These are phyloP conservation scores for Articulospora tetracladia DNA, from an alignment of 495 filamentous ascomycete species.

Conservation along the genomic window DNA sequence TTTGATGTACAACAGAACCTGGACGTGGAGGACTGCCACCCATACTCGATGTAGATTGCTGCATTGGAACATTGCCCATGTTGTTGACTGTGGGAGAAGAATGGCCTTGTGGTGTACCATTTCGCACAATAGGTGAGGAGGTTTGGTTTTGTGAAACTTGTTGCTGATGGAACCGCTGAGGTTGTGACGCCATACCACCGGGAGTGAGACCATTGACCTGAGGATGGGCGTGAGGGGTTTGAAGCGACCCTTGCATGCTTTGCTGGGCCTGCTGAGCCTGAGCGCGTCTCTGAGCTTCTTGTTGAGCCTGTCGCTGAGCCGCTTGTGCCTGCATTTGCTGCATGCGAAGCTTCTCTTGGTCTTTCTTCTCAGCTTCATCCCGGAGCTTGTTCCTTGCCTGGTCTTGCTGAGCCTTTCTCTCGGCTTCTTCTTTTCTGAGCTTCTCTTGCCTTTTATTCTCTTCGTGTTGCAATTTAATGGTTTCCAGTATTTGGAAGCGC, in stretches of 20 bases:
- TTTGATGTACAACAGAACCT: slow-evolving; percentile 66
- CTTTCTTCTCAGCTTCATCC: slow-evolving; percentile 31
- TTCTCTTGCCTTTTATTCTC: slow-evolving; percentile 66
- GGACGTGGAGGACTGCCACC: slow-evolving; percentile 75
- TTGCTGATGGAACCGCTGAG: slow-evolving; percentile 51
- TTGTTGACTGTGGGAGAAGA: slow-evolving; percentile 72
- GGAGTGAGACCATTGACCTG: slow-evolving; percentile 38
- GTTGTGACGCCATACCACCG: slow-evolving; percentile 43
- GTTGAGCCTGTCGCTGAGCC: slow-evolving; percentile 24
- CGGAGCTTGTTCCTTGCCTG: slow-evolving; percentile 40
- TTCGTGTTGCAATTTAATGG: slow-evolving; percentile 73
- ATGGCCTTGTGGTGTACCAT: slow-evolving; percentile 72
- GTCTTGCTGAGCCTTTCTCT: slow-evolving; percentile 54
- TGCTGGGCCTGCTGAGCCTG: slow-evolving; percentile 19
- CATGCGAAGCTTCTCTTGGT: slow-evolving; percentile 29
- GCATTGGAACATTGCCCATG: slow-evolving; percentile 69
- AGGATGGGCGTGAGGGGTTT: slow-evolving; percentile 37
- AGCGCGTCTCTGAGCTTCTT: slow-evolving; percentile 29
- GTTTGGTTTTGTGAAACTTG: slow-evolving; percentile 64
- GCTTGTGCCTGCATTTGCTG: slow-evolving; percentile 12
- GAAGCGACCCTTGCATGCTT: slow-evolving; percentile 15
- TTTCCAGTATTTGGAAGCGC: slow-evolving; percentile 82
- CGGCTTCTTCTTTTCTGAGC: slow-evolving; percentile 57
- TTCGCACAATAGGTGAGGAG: slow-evolving; percentile 75
- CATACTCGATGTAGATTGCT: slow-evolving; percentile 71